Evolutionary conservation across 2,329 filamentous ascomycete species (phyloP), one percentile per base, ranked within the genome.

Genomic region (Calonectria montana): DNA sequence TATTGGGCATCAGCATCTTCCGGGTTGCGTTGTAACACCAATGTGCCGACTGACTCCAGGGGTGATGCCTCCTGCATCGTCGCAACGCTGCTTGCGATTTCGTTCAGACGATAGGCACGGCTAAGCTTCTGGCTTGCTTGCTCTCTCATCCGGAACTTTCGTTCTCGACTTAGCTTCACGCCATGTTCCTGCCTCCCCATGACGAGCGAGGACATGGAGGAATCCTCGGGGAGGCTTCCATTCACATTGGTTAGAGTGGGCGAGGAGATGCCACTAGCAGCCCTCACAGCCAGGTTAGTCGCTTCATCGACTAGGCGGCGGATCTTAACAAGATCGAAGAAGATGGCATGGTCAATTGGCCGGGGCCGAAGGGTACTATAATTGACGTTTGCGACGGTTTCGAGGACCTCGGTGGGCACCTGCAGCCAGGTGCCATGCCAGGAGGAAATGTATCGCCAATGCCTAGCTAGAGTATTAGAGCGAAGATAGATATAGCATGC

Each of bases 401-500:
- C 93, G 83, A 97, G 91, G 69, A 95, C 90, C 82, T 96, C 94
- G 74, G 91, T 89, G 23, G 94, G 93, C 69, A 96, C 87, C 82
- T 95, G 92, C 16, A 96, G 89, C 94, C 94, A 97, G 76, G 94
- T 92, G 27, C 94, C 94, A 80, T 96, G 92, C 80, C 94, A 97
- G 31, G 92, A 93, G 25, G 94, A 95, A 71, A 97, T 95, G 82
- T 95, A 94, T 74, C 92, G 90, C 94, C 94, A 96, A 84, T 96
- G 94, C 82, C 94, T 96, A 10, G 65, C 67, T 61, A 67, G 62
- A 67, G 50, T 71, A 72, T 78, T 61, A 77, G 63, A n/a, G 21
- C 45, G 31, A 18, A 27, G 37, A 41, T 27, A 45, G 27, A 4
- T 16, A 23, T 8, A 15, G 37, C 16, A n/a, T 23, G 43, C 7